Evolutionary conservation across 306 rosid genomes (phyloP).

Genomic region (Fragaria iinumae): DNA sequence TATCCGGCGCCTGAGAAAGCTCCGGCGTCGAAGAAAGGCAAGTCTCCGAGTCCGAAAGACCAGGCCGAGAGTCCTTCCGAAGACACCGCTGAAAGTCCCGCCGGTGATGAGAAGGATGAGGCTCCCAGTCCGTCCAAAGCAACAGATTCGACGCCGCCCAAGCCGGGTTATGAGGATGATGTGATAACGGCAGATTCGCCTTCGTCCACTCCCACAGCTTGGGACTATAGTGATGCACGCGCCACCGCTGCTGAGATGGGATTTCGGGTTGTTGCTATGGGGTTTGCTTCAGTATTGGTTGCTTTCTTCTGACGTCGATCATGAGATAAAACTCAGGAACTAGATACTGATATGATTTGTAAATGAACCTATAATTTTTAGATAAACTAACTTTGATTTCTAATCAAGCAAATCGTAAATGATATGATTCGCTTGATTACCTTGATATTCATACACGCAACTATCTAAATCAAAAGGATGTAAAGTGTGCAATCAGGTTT

Average conservation of each 20-base stretch:
- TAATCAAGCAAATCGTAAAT: background rate
- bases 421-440: background rate
- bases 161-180: too few species aligned
- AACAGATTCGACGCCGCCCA: too few species aligned
- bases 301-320: conserved; percentile 6
- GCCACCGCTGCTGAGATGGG: conserved; percentile 18
- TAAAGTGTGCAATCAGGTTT: background rate
- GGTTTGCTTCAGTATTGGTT: conserved; percentile 31
- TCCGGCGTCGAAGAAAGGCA: too few species aligned
- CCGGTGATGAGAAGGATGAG: too few species aligned
- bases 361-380: too few species aligned
- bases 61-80: too few species aligned
- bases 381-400: too few species aligned
- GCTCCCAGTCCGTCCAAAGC: too few species aligned
- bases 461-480: background rate
- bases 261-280: conserved; percentile 25
- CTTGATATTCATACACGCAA: background rate
- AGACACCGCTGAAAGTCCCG: too few species aligned
- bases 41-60: background rate
- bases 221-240: conserved; percentile 12
- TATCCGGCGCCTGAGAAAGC: conserved; percentile 2
- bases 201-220: too few species aligned
- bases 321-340: background rate
- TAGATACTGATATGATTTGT: too few species aligned
- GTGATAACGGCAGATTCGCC: too few species aligned